phyloP scores from a whole-genome alignment of 176 grass and related monocot species.

The Ensete glaucum region DNA sequence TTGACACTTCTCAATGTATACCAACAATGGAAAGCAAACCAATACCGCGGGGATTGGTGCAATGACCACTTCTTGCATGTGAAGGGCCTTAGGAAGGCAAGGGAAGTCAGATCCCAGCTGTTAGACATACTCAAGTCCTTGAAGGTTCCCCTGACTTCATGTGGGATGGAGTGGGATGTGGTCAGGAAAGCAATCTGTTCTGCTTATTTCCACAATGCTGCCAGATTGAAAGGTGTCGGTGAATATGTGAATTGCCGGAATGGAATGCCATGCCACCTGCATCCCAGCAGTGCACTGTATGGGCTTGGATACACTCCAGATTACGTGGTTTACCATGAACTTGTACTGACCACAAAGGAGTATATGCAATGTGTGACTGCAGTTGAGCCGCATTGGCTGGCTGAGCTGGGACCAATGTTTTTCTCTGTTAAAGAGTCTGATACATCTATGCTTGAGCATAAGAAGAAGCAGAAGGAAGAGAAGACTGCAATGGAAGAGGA shows the following conservation, averaged over 20 bases:
- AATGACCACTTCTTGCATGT: constrained; percentile 96
- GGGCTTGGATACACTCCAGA: constrained; percentile 84
- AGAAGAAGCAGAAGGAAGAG: constrained; percentile 87
- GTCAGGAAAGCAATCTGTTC: constrained; percentile 91
- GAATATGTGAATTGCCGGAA: constrained; percentile 95
- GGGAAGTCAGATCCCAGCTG: constrained; percentile 86
- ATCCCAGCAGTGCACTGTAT: constrained; percentile 87
- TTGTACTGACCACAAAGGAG: constrained; percentile 89
- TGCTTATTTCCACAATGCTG: constrained; percentile 89
- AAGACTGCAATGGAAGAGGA: constrained; percentile 92
- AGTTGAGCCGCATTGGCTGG: constrained; percentile 87
- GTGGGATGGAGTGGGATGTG: constrained; percentile 85
- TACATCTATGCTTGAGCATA: constrained; percentile 78
- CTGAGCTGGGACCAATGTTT: constrained; percentile 93
- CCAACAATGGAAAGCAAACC: constrained; percentile 88
- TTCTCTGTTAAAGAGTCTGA: constrained; percentile 89
- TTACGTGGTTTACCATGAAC: constrained; percentile 85
- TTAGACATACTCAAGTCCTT: constrained; percentile 86
- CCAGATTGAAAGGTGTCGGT: constrained; percentile 78
- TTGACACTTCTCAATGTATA: constrained; percentile 90
- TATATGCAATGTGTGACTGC: constrained; percentile 98
- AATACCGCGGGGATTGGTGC: constrained; percentile 95
- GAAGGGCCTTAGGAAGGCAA: constrained; percentile 84
- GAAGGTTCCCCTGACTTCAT: constrained; percentile 76
- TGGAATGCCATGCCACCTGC: constrained; percentile 91